Percentiles rank a stretch among this genome's conserved stretches.
Conservation (phyloP, 768 basidiomycete species). For the Mrakia frigida region DNA sequence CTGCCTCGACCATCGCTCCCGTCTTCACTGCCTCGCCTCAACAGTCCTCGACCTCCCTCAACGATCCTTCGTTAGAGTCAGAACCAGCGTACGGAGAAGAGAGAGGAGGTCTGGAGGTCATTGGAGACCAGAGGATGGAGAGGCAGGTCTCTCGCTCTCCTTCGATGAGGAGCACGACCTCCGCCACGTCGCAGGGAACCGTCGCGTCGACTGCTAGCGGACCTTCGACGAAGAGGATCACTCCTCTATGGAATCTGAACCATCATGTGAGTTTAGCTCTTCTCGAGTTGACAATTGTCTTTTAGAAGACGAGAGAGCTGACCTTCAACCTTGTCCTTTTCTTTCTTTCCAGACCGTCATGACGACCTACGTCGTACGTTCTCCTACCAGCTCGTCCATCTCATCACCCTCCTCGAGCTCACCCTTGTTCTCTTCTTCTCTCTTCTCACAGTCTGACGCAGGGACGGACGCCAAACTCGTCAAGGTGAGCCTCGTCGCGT, state of each 20-base stretch:
- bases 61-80: neutral
- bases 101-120: constrained; percentile 1
- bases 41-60: constrained; percentile 1
- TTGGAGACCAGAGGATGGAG: neutral
- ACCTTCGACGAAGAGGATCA: constrained; percentile 12
- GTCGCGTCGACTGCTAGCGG: constrained; percentile 7
- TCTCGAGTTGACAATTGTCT: too few relatives aligned
- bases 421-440: neutral
- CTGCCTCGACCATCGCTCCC: neutral
- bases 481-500: constrained; percentile 9
- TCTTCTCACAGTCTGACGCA: constrained; percentile 5
- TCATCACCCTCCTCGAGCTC: too few relatives aligned
- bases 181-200: constrained; percentile 2
- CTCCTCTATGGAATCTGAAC: constrained; percentile 27
- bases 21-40: constrained; percentile 6
- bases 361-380: constrained; percentile 14
- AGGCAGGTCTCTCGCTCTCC: neutral
- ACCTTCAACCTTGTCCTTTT: neutral
- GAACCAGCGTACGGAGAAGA: neutral
- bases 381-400: too few relatives aligned
- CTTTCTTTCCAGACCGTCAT: constrained; percentile 9
- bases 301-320: neutral
- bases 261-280: constrained; percentile 10
- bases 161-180: neutral
- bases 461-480: constrained; percentile 23